Conservation (phyloP, 306 rosid genomes). For the Quercus suber region DNA sequence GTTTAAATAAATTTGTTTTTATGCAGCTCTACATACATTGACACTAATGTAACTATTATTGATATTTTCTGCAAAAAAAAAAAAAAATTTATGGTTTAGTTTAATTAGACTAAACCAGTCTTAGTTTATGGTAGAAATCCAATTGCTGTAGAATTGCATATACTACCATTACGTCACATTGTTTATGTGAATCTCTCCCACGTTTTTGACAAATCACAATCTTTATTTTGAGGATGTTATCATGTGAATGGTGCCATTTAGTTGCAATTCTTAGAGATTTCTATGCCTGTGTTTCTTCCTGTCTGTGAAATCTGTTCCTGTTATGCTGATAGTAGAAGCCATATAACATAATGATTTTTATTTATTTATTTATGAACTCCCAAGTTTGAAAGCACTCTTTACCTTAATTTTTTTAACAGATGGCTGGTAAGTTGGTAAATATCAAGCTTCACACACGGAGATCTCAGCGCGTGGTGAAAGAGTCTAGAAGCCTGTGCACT, state of each 20-base stretch:
- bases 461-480: constrained; percentile 86
- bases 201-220: neutral
- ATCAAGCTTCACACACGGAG: constrained; percentile 76
- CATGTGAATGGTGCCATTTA: neutral
- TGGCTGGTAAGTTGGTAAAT: constrained; percentile 89
- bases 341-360: neutral
- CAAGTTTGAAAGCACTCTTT: neutral
- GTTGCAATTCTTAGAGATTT: neutral
- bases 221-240: neutral
- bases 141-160: neutral
- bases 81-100: neutral
- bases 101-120: neutral
- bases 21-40: neutral
- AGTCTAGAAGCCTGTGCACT: constrained; percentile 69
- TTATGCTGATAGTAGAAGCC: neutral
- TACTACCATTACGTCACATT: neutral
- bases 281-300: neutral
- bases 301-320: neutral
- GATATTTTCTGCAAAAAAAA: neutral
- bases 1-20: neutral
- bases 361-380: neutral
- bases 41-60: neutral
- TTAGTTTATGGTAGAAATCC: neutral
- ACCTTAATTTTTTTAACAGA: constrained; percentile 34
- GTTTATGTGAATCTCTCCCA: neutral